A percentile compares a stretch with the other conserved stretches of the same genome.
These are phyloP conservation scores for Yamadazyma sp. DNA, from an alignment of 805 yeast genomes.

Conservation along the genomic window DNA sequence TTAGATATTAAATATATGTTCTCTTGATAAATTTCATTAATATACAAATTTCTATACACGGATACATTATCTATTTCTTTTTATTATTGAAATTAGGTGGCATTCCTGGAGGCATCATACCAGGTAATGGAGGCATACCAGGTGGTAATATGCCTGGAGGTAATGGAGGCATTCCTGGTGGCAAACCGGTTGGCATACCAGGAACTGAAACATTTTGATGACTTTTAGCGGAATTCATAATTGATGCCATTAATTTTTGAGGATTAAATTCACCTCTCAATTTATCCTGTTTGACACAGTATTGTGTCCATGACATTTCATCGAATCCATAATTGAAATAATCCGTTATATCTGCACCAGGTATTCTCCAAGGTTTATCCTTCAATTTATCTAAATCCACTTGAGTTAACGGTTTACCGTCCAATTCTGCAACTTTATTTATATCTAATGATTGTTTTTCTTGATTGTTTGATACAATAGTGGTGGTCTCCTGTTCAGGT, in stretches of 20 bases:
- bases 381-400: slow-evolving; percentile 76
- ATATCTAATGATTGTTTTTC: slow-evolving; percentile 55
- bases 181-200: slow-evolving; percentile 19
- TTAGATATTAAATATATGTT: not conserved
- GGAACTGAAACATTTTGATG: slow-evolving; percentile 16
- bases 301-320: slow-evolving; percentile 93
- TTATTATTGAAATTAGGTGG: slow-evolving; percentile 6
- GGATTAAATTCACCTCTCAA: slow-evolving; percentile 78
- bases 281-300: slow-evolving; percentile 83
- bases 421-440: slow-evolving; percentile 67
- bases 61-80: not conserved
- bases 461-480: slow-evolving; percentile 30
- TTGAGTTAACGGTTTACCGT: slow-evolving; percentile 81
- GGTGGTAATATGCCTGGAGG: slow-evolving; percentile 14
- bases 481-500: slow-evolving; percentile 27
- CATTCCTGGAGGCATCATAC: slow-evolving; percentile 12
- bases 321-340: slow-evolving; percentile 97
- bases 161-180: slow-evolving; percentile 20
- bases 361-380: slow-evolving; percentile 97
- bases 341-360: slow-evolving; percentile 93
- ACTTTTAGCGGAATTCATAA: slow-evolving; percentile 37
- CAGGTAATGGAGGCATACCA: slow-evolving; percentile 4
- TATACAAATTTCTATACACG: slow-evolving; percentile 1
- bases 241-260: slow-evolving; percentile 67
- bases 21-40: not conserved